Conservation (phyloP, 495 filamentous ascomycete species). For the Xylaria acuta region DNA sequence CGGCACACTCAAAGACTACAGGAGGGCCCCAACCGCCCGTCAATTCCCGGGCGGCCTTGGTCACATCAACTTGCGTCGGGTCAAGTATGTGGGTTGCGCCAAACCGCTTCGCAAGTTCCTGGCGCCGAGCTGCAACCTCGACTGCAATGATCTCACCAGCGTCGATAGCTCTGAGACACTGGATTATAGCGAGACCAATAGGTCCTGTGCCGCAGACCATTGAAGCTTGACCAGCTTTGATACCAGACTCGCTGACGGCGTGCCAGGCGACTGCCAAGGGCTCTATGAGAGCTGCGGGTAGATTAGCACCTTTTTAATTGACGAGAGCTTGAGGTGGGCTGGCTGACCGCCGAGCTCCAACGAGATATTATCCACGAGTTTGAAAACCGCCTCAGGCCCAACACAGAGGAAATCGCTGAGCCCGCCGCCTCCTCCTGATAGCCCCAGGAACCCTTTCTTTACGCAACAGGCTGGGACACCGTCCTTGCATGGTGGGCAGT, state of each 20-base stretch:
- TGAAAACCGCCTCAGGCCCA: slow-evolving; percentile 51
- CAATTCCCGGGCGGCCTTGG: slow-evolving; percentile 51
- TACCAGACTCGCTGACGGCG: slow-evolving; percentile 61
- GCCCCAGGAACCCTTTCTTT: slow-evolving; percentile 65
- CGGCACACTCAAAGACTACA: slow-evolving; percentile 65
- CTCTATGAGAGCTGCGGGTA: slow-evolving; percentile 58
- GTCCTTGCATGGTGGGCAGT: slow-evolving; percentile 58
- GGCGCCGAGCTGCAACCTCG: slow-evolving; percentile 58
- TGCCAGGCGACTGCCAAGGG: slow-evolving; percentile 72
- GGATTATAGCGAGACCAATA: slow-evolving; percentile 68
- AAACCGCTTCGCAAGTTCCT: slow-evolving; percentile 55
- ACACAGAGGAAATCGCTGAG: slow-evolving; percentile 61
- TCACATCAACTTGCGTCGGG: slow-evolving; percentile 59
- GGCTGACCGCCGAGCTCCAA: slow-evolving; percentile 59
- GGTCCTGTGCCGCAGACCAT: slow-evolving; percentile 68
- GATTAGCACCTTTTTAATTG: background rate
- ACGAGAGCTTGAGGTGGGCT: slow-evolving; percentile 53
- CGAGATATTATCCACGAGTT: slow-evolving; percentile 64
- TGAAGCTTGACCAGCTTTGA: slow-evolving; percentile 56
- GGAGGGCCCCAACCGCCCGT: slow-evolving; percentile 58
- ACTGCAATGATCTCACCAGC: slow-evolving; percentile 62
- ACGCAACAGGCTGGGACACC: slow-evolving; percentile 63
- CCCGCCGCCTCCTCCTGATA: slow-evolving; percentile 65
- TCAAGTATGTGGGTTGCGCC: slow-evolving; percentile 64
- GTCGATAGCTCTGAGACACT: slow-evolving; percentile 58